Conservation (phyloP, 805 yeast species). For the Diddensiella transvaalensis region DNA sequence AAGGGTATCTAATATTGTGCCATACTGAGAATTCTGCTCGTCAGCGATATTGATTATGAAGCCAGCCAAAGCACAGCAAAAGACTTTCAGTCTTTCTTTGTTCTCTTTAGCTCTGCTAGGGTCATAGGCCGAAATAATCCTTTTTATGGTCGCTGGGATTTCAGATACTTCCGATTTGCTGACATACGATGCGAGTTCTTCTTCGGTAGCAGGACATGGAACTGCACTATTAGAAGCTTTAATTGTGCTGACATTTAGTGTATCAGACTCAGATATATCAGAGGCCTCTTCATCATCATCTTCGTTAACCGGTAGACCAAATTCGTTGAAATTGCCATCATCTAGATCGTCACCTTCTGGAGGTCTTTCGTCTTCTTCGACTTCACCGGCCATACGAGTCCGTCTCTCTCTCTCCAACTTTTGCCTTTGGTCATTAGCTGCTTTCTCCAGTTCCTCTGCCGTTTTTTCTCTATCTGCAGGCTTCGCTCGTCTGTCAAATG, state of each 20-base stretch:
- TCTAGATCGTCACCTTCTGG: slow-evolving; percentile 33
- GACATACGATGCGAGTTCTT: background rate
- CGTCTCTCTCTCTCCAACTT: slow-evolving; percentile 35
- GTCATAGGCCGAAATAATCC: slow-evolving; percentile 58
- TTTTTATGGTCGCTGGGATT: slow-evolving; percentile 42
- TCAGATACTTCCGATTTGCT: slow-evolving; percentile 18
- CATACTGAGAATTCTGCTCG: slow-evolving; percentile 5
- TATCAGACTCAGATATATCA: slow-evolving; percentile 37
- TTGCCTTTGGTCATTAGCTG: slow-evolving; percentile 30
- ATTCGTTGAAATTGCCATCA: slow-evolving; percentile 33
- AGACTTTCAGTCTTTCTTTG: slow-evolving; percentile 63
- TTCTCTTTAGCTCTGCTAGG: slow-evolving; percentile 81
- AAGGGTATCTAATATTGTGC: slow-evolving; percentile 18
- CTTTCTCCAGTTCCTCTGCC: slow-evolving; percentile 38
- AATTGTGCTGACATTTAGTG: slow-evolving; percentile 25
- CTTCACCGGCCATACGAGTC: slow-evolving; percentile 37
- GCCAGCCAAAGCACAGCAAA: slow-evolving; percentile 45
- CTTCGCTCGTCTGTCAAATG: slow-evolving; percentile 39
- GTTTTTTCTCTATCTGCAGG: slow-evolving; percentile 43
- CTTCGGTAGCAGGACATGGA: background rate
- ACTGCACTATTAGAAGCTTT: background rate
- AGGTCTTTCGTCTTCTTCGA: slow-evolving; percentile 15
- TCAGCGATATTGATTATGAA: slow-evolving; percentile 7
- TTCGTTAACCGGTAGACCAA: slow-evolving; percentile 32
- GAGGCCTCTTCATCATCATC: slow-evolving; percentile 37